Evolutionary conservation across 2,329 filamentous ascomycete genomes (phyloP).

Genomic region (Sporothrix pallida): DNA sequence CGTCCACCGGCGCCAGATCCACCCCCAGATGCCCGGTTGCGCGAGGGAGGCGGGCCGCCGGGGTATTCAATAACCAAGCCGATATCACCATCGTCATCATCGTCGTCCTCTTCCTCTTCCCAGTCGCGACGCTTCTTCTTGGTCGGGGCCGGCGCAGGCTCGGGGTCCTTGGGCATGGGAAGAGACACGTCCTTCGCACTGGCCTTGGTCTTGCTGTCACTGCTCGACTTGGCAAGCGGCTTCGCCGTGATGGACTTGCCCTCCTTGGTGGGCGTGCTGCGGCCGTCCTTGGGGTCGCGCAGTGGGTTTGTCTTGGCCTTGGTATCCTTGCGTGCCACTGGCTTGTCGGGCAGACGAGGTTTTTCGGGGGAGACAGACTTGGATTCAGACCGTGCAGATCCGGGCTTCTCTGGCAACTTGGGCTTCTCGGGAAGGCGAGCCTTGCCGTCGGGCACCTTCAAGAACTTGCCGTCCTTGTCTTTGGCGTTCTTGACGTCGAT

Average conservation of each 20-base stretch:
- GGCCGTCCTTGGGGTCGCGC: conserved; percentile 12
- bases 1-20: not conserved
- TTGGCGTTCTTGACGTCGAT: conserved; percentile 32
- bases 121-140: conserved; percentile 46
- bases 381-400: conserved; percentile 33
- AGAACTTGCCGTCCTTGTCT: conserved; percentile 25
- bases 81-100: conserved; percentile 62
- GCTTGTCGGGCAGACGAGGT: conserved; percentile 12
- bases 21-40: not conserved
- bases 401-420: conserved; percentile 12
- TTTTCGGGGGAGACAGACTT: not conserved
- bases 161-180: conserved; percentile 26
- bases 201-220: conserved; percentile 34
- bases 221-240: not conserved
- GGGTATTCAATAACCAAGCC: conserved; percentile 66
- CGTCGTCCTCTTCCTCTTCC: conserved; percentile 55
- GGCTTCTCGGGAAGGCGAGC: conserved; percentile 32
- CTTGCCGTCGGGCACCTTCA: conserved; percentile 14
- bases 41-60: conserved; percentile 49
- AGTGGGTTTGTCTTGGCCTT: not conserved
- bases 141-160: conserved; percentile 38
- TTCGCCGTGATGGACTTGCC: conserved; percentile 9
- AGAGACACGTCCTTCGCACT: conserved; percentile 34
- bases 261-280: not conserved
- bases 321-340: not conserved